phyloP scores from a whole-genome alignment of 495 filamentous ascomycete genomes.

The Penicillium alfredii region DNA sequence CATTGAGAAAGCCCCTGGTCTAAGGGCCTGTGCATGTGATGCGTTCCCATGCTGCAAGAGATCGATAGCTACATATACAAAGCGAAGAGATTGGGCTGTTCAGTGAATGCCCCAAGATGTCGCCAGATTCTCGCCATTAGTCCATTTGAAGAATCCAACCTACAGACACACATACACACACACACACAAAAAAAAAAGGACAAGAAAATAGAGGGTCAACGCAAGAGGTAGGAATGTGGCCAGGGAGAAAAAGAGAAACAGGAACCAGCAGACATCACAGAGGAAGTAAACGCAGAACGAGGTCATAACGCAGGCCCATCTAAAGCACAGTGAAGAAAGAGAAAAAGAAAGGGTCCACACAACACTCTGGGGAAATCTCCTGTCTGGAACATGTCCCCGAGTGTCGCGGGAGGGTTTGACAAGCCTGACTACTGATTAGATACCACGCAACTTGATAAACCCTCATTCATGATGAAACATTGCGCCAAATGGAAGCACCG shows the following conservation, averaged over 20 bases:
- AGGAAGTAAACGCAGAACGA: conserved; percentile 20
- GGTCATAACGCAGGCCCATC: conserved; percentile 32
- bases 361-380: conserved; percentile 17
- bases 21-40: no score
- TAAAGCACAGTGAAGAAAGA: conserved; percentile 35
- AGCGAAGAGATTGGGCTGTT: no score
- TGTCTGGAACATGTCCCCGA: conserved; percentile 10
- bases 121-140: conserved; percentile 38
- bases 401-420: conserved; percentile 14
- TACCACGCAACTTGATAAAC: conserved; percentile 16
- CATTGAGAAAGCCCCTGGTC: no score
- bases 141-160: conserved; percentile 42
- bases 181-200: conserved; percentile 20
- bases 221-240: no score
- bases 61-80: no score
- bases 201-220: conserved; percentile 13
- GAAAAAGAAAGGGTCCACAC: conserved; percentile 16
- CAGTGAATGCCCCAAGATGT: no score
- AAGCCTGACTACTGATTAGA: conserved; percentile 15
- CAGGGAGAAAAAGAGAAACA: conserved; percentile 19
- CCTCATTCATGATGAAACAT: conserved; percentile 27
- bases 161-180: no score
- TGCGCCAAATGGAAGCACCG: conserved; percentile 31
- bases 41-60: no score
- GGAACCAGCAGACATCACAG: conserved; percentile 25